These are phyloP conservation scores for Candida maris DNA, from an alignment of 805 yeast genomes.

Conservation along the genomic window DNA sequence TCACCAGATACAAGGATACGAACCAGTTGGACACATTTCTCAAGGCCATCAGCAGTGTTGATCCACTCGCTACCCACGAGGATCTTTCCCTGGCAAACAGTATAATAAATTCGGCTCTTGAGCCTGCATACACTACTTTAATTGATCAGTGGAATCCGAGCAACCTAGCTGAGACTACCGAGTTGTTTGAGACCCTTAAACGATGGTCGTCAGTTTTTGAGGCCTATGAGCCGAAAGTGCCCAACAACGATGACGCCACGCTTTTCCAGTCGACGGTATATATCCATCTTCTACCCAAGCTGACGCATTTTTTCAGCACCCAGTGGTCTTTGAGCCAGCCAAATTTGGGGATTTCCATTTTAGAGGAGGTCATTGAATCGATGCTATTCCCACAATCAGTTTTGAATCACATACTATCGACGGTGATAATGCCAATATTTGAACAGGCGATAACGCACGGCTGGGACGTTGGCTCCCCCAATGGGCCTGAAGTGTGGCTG, in stretches of 20 bases:
- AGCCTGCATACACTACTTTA: constrained; percentile 15
- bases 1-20: constrained; percentile 3
- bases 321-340: constrained; percentile 40
- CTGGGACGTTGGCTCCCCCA: constrained; percentile 31
- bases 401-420: constrained; percentile 27
- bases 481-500: constrained; percentile 23
- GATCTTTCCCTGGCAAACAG: constrained; percentile 11
- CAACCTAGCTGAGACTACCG: constrained; percentile 26
- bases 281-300: constrained; percentile 34
- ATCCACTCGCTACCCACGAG: constrained; percentile 4
- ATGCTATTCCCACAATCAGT: constrained; percentile 31
- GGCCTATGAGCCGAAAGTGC: background rate
- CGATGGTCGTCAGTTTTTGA: constrained; percentile 25
- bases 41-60: constrained; percentile 1
- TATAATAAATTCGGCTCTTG: constrained; percentile 19
- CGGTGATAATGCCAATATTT: constrained; percentile 38
- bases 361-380: constrained; percentile 31
- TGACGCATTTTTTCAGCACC: constrained; percentile 24
- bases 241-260: constrained; percentile 1
- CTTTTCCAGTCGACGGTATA: constrained; percentile 35
- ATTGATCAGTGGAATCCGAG: constrained; percentile 38
- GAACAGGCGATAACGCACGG: constrained; percentile 24
- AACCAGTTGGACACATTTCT: constrained; percentile 2
- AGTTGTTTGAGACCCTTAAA: constrained; percentile 28
- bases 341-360: constrained; percentile 35